A percentile compares a stretch with the other conserved stretches of the same genome.
phyloP scores from a whole-genome alignment of 768 basidiomycete species.

The Pilatotrama ljubarskyi region DNA sequence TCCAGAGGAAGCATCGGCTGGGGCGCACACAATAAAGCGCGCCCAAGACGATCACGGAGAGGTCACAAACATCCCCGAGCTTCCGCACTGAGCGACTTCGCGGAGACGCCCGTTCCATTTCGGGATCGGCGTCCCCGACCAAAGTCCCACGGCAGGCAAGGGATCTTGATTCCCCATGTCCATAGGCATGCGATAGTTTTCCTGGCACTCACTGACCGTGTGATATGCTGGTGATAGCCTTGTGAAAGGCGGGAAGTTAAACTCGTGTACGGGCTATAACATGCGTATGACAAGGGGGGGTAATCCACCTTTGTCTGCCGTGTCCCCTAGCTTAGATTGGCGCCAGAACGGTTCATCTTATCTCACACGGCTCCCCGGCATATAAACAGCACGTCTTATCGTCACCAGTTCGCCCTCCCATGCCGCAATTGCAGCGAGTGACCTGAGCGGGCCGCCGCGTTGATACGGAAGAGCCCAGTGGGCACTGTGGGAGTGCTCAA shows the following conservation, averaged over 20 bases:
- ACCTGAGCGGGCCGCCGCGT: slow-evolving; percentile 17
- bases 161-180: no score
- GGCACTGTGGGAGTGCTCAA: slow-evolving; percentile 9
- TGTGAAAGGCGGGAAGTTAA: no score
- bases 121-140: background rate
- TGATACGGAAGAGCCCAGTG: background rate
- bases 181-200: no score
- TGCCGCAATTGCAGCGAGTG: slow-evolving; percentile 18
- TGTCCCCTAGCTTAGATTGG: slow-evolving; percentile 4
- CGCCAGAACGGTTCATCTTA: background rate
- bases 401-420: background rate
- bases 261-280: no score
- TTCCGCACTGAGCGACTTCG: background rate
- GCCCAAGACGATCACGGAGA: background rate
- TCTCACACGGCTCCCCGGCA: background rate
- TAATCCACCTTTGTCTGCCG: no score
- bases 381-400: slow-evolving; percentile 21
- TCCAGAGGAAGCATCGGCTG: background rate
- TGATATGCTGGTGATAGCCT: no score
- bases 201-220: no score
- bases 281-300: no score
- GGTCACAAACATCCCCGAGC: background rate
- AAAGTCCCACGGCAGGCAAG: no score
- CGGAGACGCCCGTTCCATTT: background rate
- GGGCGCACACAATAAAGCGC: slow-evolving; percentile 14